Percentiles rank a stretch among this genome's conserved stretches.
These are phyloP conservation scores for Phytophthora brassicae DNA, from an alignment of 352 stramenopile genomes.

Conservation along the genomic window DNA sequence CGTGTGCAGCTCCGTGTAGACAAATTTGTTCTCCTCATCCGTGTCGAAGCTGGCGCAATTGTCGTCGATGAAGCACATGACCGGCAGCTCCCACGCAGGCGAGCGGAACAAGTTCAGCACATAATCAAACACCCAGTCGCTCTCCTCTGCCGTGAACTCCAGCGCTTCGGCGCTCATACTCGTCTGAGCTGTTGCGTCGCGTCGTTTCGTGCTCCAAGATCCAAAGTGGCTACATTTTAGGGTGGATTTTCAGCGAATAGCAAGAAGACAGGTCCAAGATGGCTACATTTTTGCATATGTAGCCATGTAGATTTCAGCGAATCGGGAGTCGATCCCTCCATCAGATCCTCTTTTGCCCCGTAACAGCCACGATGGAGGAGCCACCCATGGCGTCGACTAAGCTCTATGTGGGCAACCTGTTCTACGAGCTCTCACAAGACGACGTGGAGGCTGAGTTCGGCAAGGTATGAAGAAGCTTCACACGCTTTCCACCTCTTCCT, in stretches of 20 bases:
- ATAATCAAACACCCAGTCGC: constrained; percentile 90
- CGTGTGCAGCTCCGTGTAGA: constrained; percentile 83
- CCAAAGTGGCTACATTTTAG: constrained; percentile 27
- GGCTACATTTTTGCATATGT: not conserved
- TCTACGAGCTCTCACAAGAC: constrained; percentile 46
- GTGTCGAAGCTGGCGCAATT: constrained; percentile 89
- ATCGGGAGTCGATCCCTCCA: not conserved
- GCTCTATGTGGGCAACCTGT: constrained; percentile 68
- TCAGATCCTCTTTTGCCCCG: too few relatives aligned
- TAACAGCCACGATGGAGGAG: constrained; percentile 13
- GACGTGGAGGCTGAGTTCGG: constrained; percentile 55
- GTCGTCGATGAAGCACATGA: constrained; percentile 91
- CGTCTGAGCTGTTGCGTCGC: not conserved
- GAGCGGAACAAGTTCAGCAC: constrained; percentile 88
- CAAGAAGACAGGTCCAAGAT: not conserved
- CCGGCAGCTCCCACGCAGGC: constrained; percentile 81
- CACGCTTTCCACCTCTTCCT: not conserved
- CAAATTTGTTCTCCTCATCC: constrained; percentile 89
- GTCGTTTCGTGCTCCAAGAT: constrained; percentile 37
- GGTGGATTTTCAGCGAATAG: not conserved
- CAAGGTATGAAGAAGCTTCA: constrained; percentile 32
- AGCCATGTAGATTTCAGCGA: not conserved
- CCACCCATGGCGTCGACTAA: constrained; percentile 47
- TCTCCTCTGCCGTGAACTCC: constrained; percentile 62
- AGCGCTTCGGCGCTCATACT: constrained; percentile 16